Evolutionary conservation across 176 grass and related monocot genomes (phyloP), one percentile per base, ranked within the genome.

Genomic region (Dactylis glomerata): DNA sequence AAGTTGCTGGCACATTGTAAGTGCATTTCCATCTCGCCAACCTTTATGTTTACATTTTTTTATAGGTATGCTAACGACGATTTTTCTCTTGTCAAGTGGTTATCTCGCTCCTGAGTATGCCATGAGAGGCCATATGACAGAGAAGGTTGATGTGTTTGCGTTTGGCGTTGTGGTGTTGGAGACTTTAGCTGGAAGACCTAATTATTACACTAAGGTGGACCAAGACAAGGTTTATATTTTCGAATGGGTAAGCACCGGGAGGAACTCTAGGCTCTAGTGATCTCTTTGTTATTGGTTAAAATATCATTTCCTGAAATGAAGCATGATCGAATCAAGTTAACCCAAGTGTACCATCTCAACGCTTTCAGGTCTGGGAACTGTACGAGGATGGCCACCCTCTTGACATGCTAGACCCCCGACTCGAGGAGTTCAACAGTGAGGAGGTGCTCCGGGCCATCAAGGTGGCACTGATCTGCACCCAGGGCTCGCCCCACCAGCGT

Each of bases 1-100:
- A 87, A 68, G 89, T 97, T 81, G 94, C 92, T 10, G 94, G 94
- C n/a, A 97, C 94, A 92, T 88, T 92, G 94, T 97, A 90, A 94
- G 94, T 51, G 44, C 27, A 83, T 80, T 68, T 80, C 45, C 63
- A 55, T 64, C 19, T 52, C n/a, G 3, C 1, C 37, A 5, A 45
- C 17, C 12, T 73, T 66, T 45, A 38, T 28, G n/a, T 15, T 1
- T n/a, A 27, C 22, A 38, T n/a, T 27, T 80, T 68, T 82, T 44
- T 8, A 45, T 22, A 47, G 14, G 62, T 75, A 33, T 68, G 68
- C 56, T 80, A 15, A 86, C 77, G 9, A 10, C 0, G 52, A 22
- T 6, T 24, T 23, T 28, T 13, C 22, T 3, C 6, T 16, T 82
- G 34, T 83, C 9, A 81, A 97, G 94, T 68, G 94, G 94, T 26